phyloP scores from a whole-genome alignment of 495 filamentous ascomycete species.

The Polyplosphaeria fusca region DNA sequence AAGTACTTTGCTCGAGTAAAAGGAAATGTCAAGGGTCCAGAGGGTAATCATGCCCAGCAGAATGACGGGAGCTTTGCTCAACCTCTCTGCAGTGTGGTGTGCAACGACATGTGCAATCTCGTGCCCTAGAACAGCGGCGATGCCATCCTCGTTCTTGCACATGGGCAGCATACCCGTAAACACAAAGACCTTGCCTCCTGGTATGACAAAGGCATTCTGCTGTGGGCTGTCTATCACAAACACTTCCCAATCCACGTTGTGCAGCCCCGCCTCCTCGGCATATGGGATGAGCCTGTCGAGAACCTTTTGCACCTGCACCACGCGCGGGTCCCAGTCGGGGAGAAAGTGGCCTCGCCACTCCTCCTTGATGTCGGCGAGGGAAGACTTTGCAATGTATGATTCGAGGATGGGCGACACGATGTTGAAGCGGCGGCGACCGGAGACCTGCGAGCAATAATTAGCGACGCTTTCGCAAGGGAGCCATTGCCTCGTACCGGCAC shows the following conservation, averaged over 20 bases:
- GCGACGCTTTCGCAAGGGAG: not conserved
- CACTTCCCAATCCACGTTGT: slow-evolving; percentile 71
- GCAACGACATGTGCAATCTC: slow-evolving; percentile 94
- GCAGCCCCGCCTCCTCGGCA: slow-evolving; percentile 52
- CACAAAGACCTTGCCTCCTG: slow-evolving; percentile 90
- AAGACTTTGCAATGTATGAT: slow-evolving; percentile 41
- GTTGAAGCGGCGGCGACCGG: slow-evolving; percentile 79
- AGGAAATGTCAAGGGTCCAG: slow-evolving; percentile 51
- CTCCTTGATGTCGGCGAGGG: slow-evolving; percentile 40
- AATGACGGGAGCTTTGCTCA: slow-evolving; percentile 61
- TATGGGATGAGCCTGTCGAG: slow-evolving; percentile 66
- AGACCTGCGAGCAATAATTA: slow-evolving; percentile 42
- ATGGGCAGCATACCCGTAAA: slow-evolving; percentile 76
- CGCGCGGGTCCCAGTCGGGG: slow-evolving; percentile 50
- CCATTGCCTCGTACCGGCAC: slow-evolving; percentile 61
- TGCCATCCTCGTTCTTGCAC: slow-evolving; percentile 65
- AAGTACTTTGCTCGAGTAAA: slow-evolving; percentile 44
- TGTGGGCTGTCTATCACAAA: slow-evolving; percentile 71
- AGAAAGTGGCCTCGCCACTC: slow-evolving; percentile 49
- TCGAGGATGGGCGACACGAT: slow-evolving; percentile 59
- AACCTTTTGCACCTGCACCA: slow-evolving; percentile 61
- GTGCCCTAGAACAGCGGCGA: slow-evolving; percentile 84
- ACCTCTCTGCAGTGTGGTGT: slow-evolving; percentile 71
- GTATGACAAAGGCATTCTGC: slow-evolving; percentile 85
- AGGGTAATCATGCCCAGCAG: slow-evolving; percentile 53